Base-by-base conservation (phyloP, 768 basidiomycete genomes). In the Suillus discolor region DNA sequence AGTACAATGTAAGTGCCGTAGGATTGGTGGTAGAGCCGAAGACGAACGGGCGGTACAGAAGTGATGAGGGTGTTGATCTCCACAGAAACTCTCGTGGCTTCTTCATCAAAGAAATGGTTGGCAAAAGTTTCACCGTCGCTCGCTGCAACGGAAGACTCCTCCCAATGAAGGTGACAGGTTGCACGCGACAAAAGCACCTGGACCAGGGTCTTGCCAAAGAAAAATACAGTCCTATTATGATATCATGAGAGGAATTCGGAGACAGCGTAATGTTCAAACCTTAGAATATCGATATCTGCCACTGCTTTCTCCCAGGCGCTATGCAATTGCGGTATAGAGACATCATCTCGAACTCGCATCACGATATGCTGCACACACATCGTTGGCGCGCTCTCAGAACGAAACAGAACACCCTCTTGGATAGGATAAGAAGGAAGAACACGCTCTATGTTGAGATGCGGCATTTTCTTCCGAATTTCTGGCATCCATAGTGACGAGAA, bases 301-400 rank as follows among this genome's bases (percentile, higher is more conserved):
- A 75, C 72, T 11, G 77, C 66, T 13, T 66, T 65, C 39, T 72
- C 68, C 82, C 83, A 84, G 1, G 80, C 79, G 12, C 62, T 55
- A 41, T 67, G 75, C 38, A 83, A 65, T 34, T 62, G 65, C 6
- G 63, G 4, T 0, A 79, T 18, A 12, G 75, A 71, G 0, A 68
- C 66, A 28, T 65, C 64, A 8, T 66, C 61, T 18, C 74, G 69
- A 59, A 79, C 70, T 16, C 69, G 67, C 63, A 83, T 64, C 4
- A 83, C 65, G 45, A 83, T 72, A 67, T 83, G 83, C 61, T 84
- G 83, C 13, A 84, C 80, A 68, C 82, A 84, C 62, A 82, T 75
- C 1, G 75, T 73, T 47, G 75, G 72, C 31, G 73, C 66, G n/a
- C 76, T 74, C 39, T 75, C 75, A 6, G 82, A 81, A 42, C 80